A percentile compares a stretch with the other conserved stretches of the same genome.
phyloP scores from a whole-genome alignment of 2,329 filamentous ascomycete species.

The Exserohilum turcica region DNA sequence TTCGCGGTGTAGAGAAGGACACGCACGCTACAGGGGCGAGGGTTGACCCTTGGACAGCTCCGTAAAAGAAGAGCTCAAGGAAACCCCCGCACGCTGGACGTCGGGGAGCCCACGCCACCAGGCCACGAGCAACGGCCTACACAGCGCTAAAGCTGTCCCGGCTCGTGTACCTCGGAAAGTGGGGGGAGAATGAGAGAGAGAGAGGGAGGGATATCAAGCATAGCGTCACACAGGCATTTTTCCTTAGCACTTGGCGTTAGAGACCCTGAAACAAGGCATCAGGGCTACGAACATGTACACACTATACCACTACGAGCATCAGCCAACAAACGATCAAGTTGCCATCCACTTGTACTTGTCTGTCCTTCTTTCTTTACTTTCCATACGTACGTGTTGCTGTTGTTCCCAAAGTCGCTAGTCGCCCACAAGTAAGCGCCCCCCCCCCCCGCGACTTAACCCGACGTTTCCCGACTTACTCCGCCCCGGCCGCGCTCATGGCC shows the following conservation, averaged over 20 bases:
- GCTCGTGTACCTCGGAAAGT: slow-evolving; percentile 18
- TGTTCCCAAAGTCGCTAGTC: too few species aligned
- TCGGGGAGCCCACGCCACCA: slow-evolving; percentile 18
- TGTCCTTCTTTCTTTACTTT: background rate
- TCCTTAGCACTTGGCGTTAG: background rate
- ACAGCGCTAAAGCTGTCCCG: background rate
- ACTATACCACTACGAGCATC: slow-evolving; percentile 2
- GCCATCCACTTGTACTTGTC: background rate
- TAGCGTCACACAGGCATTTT: slow-evolving; percentile 2
- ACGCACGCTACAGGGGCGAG: slow-evolving; percentile 3
- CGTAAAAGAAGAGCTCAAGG: slow-evolving; percentile 1
- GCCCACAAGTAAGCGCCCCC: too few species aligned
- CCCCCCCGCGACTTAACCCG: background rate
- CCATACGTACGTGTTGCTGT: background rate
- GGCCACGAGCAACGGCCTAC: slow-evolving; percentile 8
- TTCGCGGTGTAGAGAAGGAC: slow-evolving; percentile 7
- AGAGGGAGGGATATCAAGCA: slow-evolving; percentile 1
- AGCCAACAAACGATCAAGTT: background rate
- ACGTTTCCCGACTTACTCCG: slow-evolving; percentile 5
- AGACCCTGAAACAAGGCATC: background rate
- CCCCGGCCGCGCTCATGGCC: slow-evolving; percentile 11
- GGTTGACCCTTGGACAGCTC: background rate
- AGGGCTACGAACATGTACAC: slow-evolving; percentile 5
- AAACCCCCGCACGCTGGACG: slow-evolving; percentile 16
- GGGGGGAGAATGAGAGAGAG: slow-evolving; percentile 1